Evolutionary conservation across 78 protist genomes (phyloP).

Genomic region (Bodo saltans): DNA sequence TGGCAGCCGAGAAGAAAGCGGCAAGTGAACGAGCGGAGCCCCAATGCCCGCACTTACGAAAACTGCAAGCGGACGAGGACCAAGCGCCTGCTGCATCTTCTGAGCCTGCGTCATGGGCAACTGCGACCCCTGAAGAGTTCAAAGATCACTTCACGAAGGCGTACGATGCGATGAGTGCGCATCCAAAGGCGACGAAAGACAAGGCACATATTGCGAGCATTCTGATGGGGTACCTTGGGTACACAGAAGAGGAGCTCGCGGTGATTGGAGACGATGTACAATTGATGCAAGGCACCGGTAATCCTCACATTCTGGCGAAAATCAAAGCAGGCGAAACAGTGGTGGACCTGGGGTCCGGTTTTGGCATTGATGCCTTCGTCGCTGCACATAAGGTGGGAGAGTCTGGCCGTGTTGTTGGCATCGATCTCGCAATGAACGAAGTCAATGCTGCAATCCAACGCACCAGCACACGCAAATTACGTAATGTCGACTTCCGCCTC

Average conservation of each 20-base stretch:
- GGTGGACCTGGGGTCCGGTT: constrained; percentile 34
- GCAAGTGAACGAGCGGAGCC: too few species aligned
- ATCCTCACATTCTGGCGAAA: constrained; percentile 17
- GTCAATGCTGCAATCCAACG: not conserved
- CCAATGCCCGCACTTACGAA: too few species aligned
- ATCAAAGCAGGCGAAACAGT: constrained; percentile 28
- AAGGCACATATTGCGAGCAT: too few species aligned
- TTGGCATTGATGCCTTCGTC: constrained; percentile 32
- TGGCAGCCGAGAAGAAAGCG: too few species aligned
- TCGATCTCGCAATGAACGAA: constrained; percentile 15
- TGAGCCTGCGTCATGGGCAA: too few species aligned
- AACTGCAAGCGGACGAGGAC: too few species aligned
- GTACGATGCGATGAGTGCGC: too few species aligned
- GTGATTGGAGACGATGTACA: not conserved
- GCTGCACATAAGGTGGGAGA: constrained; percentile 12
- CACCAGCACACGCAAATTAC: not conserved
- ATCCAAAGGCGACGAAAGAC: too few species aligned
- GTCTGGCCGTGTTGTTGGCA: constrained; percentile 21
- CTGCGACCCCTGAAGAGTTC: too few species aligned
- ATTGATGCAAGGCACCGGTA: constrained; percentile 13
- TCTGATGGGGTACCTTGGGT: too few species aligned
- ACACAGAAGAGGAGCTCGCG: constrained; percentile 29
- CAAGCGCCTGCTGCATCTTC: too few species aligned
- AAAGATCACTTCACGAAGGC: too few species aligned
- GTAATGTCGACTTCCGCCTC: constrained; percentile 1